phyloP scores from a whole-genome alignment of 106 monocot species.

The Dendrobium huoshanense region DNA sequence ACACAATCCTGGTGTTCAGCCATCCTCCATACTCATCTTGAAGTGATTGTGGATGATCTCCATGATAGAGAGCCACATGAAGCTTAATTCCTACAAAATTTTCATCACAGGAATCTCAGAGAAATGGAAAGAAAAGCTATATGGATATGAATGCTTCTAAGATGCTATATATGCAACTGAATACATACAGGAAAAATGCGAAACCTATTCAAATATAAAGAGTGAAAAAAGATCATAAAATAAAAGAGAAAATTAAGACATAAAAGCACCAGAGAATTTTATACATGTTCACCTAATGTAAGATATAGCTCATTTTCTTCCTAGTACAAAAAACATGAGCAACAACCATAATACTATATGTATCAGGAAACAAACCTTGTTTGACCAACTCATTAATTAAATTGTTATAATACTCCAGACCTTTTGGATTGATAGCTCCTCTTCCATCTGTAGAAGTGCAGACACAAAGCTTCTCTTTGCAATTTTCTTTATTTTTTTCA shows the following conservation, averaged over 20 bases:
- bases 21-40: slow-evolving; percentile 67
- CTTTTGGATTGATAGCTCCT: slow-evolving; percentile 37
- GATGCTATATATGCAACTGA: no score
- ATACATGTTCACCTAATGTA: no score
- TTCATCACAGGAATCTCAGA: not conserved
- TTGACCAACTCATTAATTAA: slow-evolving; percentile 32
- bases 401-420: slow-evolving; percentile 34
- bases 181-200: no score
- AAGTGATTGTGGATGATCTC: slow-evolving; percentile 60
- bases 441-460: slow-evolving; percentile 27
- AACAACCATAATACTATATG: not conserved
- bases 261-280: no score
- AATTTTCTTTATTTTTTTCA: not conserved
- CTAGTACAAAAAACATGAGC: no score
- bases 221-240: no score
- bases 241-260: no score
- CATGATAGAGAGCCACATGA: slow-evolving; percentile 48
- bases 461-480: not conserved
- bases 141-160: no score
- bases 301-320: no score
- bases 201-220: no score
- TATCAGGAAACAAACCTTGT: slow-evolving; percentile 19
- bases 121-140: no score
- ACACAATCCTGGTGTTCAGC: slow-evolving; percentile 58
- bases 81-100: slow-evolving; percentile 35